A percentile compares a stretch with the other conserved stretches of the same genome.
Conservation (phyloP, 345 rosid genomes). For the Acer yangbiense region DNA sequence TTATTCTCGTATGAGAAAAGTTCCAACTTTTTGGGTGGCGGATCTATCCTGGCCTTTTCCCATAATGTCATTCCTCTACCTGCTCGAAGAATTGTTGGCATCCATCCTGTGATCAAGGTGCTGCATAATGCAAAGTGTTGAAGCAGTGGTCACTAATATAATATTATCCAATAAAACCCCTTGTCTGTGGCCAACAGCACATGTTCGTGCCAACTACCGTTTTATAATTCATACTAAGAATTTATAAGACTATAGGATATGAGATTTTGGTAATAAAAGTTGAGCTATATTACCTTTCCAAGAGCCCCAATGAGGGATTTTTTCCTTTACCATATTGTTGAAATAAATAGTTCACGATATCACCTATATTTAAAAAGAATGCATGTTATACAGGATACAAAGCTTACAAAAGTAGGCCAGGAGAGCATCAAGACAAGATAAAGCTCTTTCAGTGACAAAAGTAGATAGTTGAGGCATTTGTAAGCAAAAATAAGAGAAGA, state of each 20-base stretch:
- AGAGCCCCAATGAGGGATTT: slow-evolving; percentile 61
- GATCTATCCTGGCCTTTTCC: slow-evolving; percentile 59
- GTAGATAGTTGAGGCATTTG: background rate
- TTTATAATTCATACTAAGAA: background rate
- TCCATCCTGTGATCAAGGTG: slow-evolving; percentile 86
- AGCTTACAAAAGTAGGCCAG: background rate
- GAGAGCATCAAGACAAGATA: background rate
- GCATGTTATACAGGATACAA: background rate
- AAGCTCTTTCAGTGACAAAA: too few species aligned
- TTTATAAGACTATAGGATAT: too few species aligned
- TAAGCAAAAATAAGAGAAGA: background rate
- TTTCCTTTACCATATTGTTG: slow-evolving; percentile 70
- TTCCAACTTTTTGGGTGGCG: slow-evolving; percentile 62
- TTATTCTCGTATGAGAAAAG: slow-evolving; percentile 82
- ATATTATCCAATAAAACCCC: background rate
- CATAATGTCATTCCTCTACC: slow-evolving; percentile 82
- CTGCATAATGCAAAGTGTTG: slow-evolving; percentile 32
- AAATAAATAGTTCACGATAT: slow-evolving; percentile 75
- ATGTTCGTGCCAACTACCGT: background rate
- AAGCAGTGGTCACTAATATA: background rate
- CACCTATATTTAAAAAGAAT: slow-evolving; percentile 42
- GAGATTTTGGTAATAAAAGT: background rate
- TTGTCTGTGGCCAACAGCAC: background rate
- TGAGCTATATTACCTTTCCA: slow-evolving; percentile 58
- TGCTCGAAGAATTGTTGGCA: slow-evolving; percentile 84